Conservation (phyloP, 163 green algal genomes). For the Prototheca wickerhamii region DNA sequence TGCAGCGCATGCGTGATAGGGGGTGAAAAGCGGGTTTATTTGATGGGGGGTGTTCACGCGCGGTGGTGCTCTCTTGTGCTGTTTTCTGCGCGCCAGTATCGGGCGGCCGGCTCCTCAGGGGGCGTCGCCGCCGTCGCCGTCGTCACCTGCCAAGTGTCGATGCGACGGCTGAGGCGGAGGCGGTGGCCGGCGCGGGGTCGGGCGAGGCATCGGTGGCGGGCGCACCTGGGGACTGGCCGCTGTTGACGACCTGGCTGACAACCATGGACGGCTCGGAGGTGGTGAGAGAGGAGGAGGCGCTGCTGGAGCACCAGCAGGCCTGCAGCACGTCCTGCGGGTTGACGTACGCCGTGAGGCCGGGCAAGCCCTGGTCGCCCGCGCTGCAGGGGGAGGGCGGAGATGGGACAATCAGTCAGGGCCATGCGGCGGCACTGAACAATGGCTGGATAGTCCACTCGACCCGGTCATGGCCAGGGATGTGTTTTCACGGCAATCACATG, state of each 20-base stretch:
- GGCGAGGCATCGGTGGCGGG: too few species aligned
- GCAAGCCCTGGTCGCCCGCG: neutral
- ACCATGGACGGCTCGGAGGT: neutral
- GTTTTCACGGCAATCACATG: neutral
- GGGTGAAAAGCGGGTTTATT: too few species aligned
- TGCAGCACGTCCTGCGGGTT: neutral
- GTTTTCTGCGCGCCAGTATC: too few species aligned
- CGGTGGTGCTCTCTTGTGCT: too few species aligned
- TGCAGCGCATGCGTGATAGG: too few species aligned
- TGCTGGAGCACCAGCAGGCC: neutral
- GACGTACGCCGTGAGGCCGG: constrained; percentile 7
- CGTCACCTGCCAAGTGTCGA: too few species aligned
- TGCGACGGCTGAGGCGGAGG: too few species aligned
- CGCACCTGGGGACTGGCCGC: neutral
- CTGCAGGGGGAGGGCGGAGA: neutral
- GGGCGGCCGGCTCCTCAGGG: too few species aligned
- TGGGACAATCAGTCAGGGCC: neutral
- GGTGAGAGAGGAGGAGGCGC: neutral
- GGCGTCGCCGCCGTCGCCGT: too few species aligned
- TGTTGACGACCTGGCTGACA: neutral
- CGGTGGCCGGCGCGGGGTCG: too few species aligned
- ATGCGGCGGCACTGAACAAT: neutral
- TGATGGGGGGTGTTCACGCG: too few species aligned
- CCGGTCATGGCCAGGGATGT: neutral
- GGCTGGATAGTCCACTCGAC: neutral